Evolutionary conservation across 345 rosid genomes (phyloP), one percentile per base, ranked within the genome.

Genomic region (Kandelia obovata): DNA sequence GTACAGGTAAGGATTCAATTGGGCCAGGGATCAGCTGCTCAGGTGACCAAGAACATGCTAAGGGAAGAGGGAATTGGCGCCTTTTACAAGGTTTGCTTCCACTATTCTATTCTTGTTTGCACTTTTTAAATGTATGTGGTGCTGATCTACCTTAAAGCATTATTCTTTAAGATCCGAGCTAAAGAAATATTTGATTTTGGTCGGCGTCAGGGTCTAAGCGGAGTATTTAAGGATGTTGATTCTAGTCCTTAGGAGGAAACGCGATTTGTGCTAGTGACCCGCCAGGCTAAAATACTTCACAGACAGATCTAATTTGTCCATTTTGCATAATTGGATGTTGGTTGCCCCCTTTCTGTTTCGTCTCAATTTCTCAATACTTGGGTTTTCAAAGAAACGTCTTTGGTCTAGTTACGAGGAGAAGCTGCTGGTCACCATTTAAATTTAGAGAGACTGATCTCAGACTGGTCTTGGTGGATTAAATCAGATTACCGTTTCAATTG

Each of bases 1-100:
- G 35, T 81, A 67, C 65, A 95, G 99, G 99, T 95, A 87, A 92
- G 99, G 73, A 95, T 95, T 77, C 99, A 95, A 74, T 71, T 95
- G 80, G 99, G 99, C 58, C 99, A 95, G 72, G 99, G 99, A 72
- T 90, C 98, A 20, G 98, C 99, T 13, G 91, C 15, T 5, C 65
- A 78, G 57, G 90, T 95, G 58, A 86, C 98, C 53, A 87, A 69
- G 69, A 90, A 9, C 77, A 92, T 95, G 99, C 85, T 95, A 32
- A 86, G 74, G 83, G 84, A 92, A 53, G 96, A 95, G 71, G 99
- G 98, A 57, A 1, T 95, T 11, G 89, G 91, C 72, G 96, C 98
- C 61, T 85, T 95, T 58, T 95, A 95, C 91, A 92, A 95, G 96
- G 98, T 95, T 77, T 70, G 65, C 5, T 60, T 73, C 69, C 53